Evolutionary conservation across 148 eudicot species (phyloP), one percentile per base, ranked within the genome.

Genomic region (Heliamphora exappendiculata): DNA sequence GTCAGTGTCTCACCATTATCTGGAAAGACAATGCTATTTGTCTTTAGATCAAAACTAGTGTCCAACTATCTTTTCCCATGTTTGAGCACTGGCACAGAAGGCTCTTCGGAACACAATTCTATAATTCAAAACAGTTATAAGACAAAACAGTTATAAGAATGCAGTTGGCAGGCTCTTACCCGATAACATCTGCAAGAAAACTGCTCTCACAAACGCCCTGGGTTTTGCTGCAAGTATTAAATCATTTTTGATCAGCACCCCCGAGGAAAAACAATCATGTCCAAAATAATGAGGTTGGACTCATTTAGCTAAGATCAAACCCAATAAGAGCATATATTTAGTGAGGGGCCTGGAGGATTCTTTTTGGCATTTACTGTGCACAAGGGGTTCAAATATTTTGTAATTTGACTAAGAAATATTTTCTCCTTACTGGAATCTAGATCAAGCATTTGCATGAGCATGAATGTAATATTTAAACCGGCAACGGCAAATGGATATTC

Each of bases 401-500:
- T 13, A 41, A 10, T 72, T 4, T 3, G 16, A 60, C 42, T 51
- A 29, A 44, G 79, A 58, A 13, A 11, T 66, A 11, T 47, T 54
- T 57, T 55, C 20, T 19, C 69, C 92, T 87, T 93, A 91, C 96
- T 24, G 19, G 88, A 81, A 76, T 91, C 88, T 44, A 93, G 86
- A 75, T 87, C 90, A 79, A 93, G 92, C 96, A 93, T 91, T 77
- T 93, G 93, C 79, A 89, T 81, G 76, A 93, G 81, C 97, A 93
- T 93, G 77, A 91, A 93, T 72, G 98, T 91, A 57, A 91, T 89
- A 81, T 93, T 93, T 75, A 93, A 90, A 79, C 97, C 95, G 64
- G 96, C 97, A 81, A 85, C 97, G 78, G 96, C 97, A 84, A 93
- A 93, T 58, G 98, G 98, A 81, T 91, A 93, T 71, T 91, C 98